Conservation (phyloP, 768 basidiomycete genomes). For the Leucocoprinus sp. region DNA sequence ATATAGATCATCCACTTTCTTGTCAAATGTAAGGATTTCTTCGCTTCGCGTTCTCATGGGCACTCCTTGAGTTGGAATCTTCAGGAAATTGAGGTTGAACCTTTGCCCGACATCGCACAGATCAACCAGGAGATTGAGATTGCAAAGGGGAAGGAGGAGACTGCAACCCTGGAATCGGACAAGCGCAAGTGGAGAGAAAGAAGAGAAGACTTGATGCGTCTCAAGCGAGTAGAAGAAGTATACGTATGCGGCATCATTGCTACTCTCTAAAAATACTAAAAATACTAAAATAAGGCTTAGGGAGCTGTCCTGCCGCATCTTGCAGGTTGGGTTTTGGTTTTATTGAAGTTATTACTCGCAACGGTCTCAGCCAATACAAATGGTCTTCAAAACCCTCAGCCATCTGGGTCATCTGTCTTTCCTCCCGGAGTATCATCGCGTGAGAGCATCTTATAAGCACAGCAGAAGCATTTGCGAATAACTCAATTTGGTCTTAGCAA, state of each 20-base stretch:
- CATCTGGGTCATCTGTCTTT: constrained; percentile 62
- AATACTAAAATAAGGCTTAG: constrained; percentile 29
- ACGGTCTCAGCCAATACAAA: constrained; percentile 80
- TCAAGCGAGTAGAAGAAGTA: constrained; percentile 86
- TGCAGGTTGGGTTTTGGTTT: constrained; percentile 85
- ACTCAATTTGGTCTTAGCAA: neutral
- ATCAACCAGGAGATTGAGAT: constrained; percentile 72
- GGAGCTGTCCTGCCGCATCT: constrained; percentile 75
- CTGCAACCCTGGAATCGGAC: constrained; percentile 24
- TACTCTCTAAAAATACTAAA: neutral
- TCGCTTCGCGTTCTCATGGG: neutral
- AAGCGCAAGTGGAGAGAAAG: constrained; percentile 57
- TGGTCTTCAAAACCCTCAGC: constrained; percentile 48
- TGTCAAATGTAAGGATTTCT: constrained; percentile 26
- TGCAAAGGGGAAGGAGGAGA: constrained; percentile 45
- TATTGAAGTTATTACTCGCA: constrained; percentile 86
- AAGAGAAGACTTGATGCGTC: constrained; percentile 74
- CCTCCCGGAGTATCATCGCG: constrained; percentile 65
- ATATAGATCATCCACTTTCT: constrained; percentile 42
- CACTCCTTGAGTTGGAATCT: neutral
- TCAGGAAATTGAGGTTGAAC: constrained; percentile 57
- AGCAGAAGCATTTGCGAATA: neutral
- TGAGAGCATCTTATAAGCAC: constrained; percentile 27
- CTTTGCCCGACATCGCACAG: constrained; percentile 63
- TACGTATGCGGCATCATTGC: constrained; percentile 54